These are phyloP conservation scores for Lophium mytilinum DNA, from an alignment of 495 filamentous ascomycete species.

Conservation along the genomic window DNA sequence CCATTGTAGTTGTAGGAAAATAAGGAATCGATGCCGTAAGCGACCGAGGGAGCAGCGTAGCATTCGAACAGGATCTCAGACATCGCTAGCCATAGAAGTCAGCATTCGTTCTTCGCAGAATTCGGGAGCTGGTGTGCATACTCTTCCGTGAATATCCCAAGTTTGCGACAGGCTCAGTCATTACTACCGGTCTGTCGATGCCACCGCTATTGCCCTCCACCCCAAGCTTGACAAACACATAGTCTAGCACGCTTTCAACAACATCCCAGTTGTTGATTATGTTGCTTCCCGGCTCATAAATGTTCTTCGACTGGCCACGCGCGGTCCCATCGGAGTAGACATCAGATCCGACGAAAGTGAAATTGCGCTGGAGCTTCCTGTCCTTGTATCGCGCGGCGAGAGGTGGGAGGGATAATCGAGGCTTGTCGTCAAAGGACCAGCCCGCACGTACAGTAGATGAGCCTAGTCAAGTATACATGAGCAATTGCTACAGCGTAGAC, in stretches of 20 bases:
- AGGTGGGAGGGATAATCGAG: slow-evolving; percentile 72
- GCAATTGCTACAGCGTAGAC: neutral
- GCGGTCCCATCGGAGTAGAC: slow-evolving; percentile 91
- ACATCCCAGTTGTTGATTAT: slow-evolving; percentile 96
- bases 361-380: slow-evolving; percentile 79
- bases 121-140: slow-evolving; percentile 34
- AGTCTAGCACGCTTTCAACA: slow-evolving; percentile 87
- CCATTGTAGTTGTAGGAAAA: slow-evolving; percentile 91
- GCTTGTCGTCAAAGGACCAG: slow-evolving; percentile 81
- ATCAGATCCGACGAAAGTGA: slow-evolving; percentile 84
- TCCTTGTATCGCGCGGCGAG: slow-evolving; percentile 92
- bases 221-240: slow-evolving; percentile 85
- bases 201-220: slow-evolving; percentile 63
- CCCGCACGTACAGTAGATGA: slow-evolving; percentile 84
- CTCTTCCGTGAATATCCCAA: slow-evolving; percentile 76
- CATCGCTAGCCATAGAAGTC: slow-evolving; percentile 56
- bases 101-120: neutral
- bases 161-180: slow-evolving; percentile 94
- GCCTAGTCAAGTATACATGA: slow-evolving; percentile 42
- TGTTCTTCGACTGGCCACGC: slow-evolving; percentile 77
- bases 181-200: slow-evolving; percentile 79
- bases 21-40: slow-evolving; percentile 90
- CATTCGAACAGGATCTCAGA: slow-evolving; percentile 94
- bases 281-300: slow-evolving; percentile 83
- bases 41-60: slow-evolving; percentile 78